Base-by-base conservation (phyloP, 176 grass and related monocot genomes). In the Rhynchospora tenuis region DNA sequence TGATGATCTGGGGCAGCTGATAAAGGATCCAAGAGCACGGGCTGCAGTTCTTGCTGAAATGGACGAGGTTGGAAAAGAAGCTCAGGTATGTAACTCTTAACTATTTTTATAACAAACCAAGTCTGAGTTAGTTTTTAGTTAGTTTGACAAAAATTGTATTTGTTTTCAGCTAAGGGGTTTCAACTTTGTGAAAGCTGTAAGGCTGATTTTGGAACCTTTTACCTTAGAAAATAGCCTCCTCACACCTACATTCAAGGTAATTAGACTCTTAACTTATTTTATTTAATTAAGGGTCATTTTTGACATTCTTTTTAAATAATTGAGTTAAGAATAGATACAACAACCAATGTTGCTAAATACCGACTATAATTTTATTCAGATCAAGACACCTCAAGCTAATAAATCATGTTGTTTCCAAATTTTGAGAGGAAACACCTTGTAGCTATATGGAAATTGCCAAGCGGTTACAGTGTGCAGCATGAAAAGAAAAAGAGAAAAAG, bases 171-270 rank as follows among this genome's bases (percentile, higher is more conserved):
- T 98, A 85, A 93, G 95, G 84, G 95, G 95, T 84, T 98, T 98
- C 68, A 92, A 98, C 81, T 91, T 93, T 86, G 95, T 86, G 9
- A 98, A 91, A 91, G 86, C 87, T 69, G 45, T 95, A 81, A 91
- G 87, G 16, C 83, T 98, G 52, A 87, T 94, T 22, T 64, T 90
- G 51, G 95, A 98, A 74, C 92, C 90, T 68, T 98, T 98, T 75
- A 94, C 95, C 76, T 14, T 91, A 76, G 95, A 98, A 69, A 98
- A 93, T 83, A 92, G 90, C 62, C 95, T 98, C 58, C 90, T 95
- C 62, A 98, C 95, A 74, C 95, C 95, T 64, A 98, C 95, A 51
- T 91, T 98, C n/a, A n/a, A n/a, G n/a, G n/a, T n/a, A n/a, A n/a
- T n/a, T n/a, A n/a, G n/a, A n/a, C n/a, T n/a, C n/a, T 19, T 46